A percentile compares a stretch with the other conserved stretches of the same genome.
Evolutionary conservation across 2,329 filamentous ascomycete genomes (phyloP).

Genomic region (Aspergillus vadensis): DNA sequence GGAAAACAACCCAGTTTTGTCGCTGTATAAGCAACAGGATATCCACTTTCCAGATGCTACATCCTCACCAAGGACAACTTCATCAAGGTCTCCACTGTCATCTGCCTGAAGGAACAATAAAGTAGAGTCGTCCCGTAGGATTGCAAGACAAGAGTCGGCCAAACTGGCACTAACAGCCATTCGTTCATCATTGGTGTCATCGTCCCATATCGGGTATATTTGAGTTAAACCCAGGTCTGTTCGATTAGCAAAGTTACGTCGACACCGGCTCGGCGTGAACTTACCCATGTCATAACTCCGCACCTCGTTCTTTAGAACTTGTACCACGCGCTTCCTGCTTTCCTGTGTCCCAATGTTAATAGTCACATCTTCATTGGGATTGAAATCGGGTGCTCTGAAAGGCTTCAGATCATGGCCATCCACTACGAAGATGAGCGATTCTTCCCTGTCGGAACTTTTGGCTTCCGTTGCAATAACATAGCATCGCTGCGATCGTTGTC

Average conservation of each 20-base stretch:
- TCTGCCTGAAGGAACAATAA: slow-evolving; percentile 78
- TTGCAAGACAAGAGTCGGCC: slow-evolving; percentile 78
- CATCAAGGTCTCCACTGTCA: slow-evolving; percentile 79
- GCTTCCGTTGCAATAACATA: slow-evolving; percentile 80
- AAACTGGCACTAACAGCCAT: slow-evolving; percentile 80
- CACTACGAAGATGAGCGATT: slow-evolving; percentile 75
- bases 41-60: slow-evolving; percentile 71
- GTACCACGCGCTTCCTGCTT: slow-evolving; percentile 78
- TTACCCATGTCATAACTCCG: slow-evolving; percentile 86
- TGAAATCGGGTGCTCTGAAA: slow-evolving; percentile 83
- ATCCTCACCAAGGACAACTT: slow-evolving; percentile 67
- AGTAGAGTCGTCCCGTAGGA: slow-evolving; percentile 81
- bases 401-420: slow-evolving; percentile 74
- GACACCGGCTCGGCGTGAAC: slow-evolving; percentile 31
- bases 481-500: slow-evolving; percentile 66
- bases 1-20: slow-evolving; percentile 60
- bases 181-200: slow-evolving; percentile 76
- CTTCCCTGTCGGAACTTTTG: slow-evolving; percentile 67
- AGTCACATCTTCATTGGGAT: slow-evolving; percentile 82
- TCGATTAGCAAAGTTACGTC: slow-evolving; percentile 15
- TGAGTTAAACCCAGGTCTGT: slow-evolving; percentile 82
- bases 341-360: slow-evolving; percentile 83
- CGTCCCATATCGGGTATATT: slow-evolving; percentile 90
- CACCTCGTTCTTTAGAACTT: slow-evolving; percentile 83
- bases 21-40: slow-evolving; percentile 80